Evolutionary conservation across 2,329 filamentous ascomycete genomes (phyloP).

Genomic region (Cladosporium sp.): DNA sequence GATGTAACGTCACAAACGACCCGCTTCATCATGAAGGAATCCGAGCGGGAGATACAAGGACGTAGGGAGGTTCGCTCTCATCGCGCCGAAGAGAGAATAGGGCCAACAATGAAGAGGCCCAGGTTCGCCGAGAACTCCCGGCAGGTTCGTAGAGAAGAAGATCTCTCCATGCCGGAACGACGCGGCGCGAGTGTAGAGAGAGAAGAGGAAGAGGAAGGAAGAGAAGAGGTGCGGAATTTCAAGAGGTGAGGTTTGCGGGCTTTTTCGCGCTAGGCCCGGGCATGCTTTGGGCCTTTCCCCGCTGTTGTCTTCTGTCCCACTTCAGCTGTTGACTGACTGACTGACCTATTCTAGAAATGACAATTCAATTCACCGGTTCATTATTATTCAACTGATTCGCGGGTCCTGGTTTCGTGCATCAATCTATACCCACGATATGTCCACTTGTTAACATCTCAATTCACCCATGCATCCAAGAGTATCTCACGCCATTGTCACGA

Average conservation of each 20-base stretch:
- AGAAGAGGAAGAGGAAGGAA: neutral
- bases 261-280: neutral
- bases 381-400: too few relatives aligned
- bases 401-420: too few relatives aligned
- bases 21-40: conserved; percentile 45
- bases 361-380: too few relatives aligned
- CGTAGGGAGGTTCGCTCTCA: conserved; percentile 36
- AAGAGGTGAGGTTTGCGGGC: conserved; percentile 1
- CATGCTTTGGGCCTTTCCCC: too few relatives aligned
- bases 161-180: conserved; percentile 8
- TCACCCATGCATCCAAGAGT: too few relatives aligned
- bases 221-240: conserved; percentile 5
- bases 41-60: conserved; percentile 50
- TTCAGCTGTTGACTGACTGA: too few relatives aligned
- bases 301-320: too few relatives aligned
- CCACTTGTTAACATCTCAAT: too few relatives aligned
- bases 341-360: too few relatives aligned
- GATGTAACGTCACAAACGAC: conserved; percentile 48
- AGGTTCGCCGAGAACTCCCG: conserved; percentile 8
- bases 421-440: too few relatives aligned
- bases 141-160: conserved; percentile 3
- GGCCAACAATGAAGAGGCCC: conserved; percentile 40
- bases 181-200: conserved; percentile 9
- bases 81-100: conserved; percentile 34
- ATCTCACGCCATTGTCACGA: too few relatives aligned